A percentile compares a stretch with the other conserved stretches of the same genome.
phyloP scores from a whole-genome alignment of 2,329 filamentous ascomycete genomes.

The Fusarium anthophilum region DNA sequence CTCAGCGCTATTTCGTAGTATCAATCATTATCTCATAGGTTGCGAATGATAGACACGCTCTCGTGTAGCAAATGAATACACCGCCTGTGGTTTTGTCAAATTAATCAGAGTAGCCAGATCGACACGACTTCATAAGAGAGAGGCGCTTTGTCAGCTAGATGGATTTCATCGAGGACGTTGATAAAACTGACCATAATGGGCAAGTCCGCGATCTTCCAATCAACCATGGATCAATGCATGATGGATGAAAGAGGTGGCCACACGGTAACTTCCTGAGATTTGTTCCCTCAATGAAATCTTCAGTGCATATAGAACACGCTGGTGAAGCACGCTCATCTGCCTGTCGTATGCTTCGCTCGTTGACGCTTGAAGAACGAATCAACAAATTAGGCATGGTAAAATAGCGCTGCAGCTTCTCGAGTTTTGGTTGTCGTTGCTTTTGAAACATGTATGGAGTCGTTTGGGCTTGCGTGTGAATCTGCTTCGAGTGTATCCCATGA shows the following conservation, averaged over 20 bases:
- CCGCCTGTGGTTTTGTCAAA: not conserved
- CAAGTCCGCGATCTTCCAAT: constrained; percentile 24
- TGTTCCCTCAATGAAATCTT: constrained; percentile 4
- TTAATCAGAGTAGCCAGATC: not conserved
- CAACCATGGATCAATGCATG: constrained; percentile 35
- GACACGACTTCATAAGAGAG: not conserved
- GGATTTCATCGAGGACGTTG: fast-evolving
- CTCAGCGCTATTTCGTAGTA: too few relatives aligned
- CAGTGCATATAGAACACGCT: constrained; percentile 20
- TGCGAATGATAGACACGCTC: not conserved
- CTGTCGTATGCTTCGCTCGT: fast-evolving
- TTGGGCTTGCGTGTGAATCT: not conserved
- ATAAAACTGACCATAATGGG: constrained; percentile 23
- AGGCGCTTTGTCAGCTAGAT: not conserved
- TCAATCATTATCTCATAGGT: not conserved
- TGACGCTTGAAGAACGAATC: fast-evolving
- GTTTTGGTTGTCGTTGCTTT: not conserved
- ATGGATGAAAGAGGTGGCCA: constrained; percentile 27
- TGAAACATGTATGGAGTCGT: not conserved
- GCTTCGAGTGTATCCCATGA: not conserved
- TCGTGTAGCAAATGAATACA: not conserved
- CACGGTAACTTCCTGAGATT: constrained; percentile 12
- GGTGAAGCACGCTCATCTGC: not conserved
- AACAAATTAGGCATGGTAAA: not conserved
- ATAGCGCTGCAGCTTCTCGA: not conserved